Evolutionary conservation across 495 filamentous ascomycete genomes (phyloP).

Genomic region (Penicillium bialowiezense): DNA sequence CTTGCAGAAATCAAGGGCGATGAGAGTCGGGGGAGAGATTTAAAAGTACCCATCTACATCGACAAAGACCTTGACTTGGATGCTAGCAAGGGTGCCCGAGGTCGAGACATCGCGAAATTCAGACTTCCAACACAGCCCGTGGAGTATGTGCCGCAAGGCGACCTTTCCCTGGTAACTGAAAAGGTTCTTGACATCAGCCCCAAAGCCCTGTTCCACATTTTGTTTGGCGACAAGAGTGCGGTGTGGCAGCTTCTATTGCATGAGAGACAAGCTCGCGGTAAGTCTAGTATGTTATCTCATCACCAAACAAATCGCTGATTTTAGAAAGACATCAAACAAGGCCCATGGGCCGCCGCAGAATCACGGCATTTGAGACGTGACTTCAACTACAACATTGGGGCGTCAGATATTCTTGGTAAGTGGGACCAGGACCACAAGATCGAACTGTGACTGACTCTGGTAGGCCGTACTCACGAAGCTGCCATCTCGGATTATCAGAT

Average conservation of each 20-base stretch:
- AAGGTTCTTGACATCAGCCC: conserved; percentile 81
- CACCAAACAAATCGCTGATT: conserved; percentile 12
- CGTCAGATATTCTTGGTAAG: conserved; percentile 61
- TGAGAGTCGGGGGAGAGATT: conserved; percentile 46
- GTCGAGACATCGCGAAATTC: conserved; percentile 67
- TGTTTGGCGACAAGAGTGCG: conserved; percentile 93
- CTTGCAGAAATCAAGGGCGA: conserved; percentile 42
- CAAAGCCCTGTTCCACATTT: conserved; percentile 90
- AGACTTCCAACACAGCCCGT: conserved; percentile 82
- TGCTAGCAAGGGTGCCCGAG: conserved; percentile 30
- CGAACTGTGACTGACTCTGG: conserved; percentile 7
- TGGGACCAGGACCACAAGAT: not conserved
- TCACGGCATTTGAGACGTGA: conserved; percentile 68
- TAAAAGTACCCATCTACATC: conserved; percentile 59
- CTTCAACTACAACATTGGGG: conserved; percentile 76
- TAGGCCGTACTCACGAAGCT: conserved; percentile 50
- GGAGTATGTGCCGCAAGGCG: conserved; percentile 75
- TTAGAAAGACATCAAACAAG: conserved; percentile 64
- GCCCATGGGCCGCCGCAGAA: conserved; percentile 73
- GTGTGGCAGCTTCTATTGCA: conserved; percentile 91
- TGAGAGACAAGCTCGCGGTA: conserved; percentile 73
- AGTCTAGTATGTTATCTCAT: not conserved
- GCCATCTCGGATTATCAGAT: conserved; percentile 76
- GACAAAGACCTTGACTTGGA: conserved; percentile 59
- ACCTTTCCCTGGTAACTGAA: conserved; percentile 68